Percentiles rank a stretch among this genome's conserved stretches.
These are phyloP conservation scores for Bimuria novae-zelandiae DNA, from an alignment of 2,329 filamentous ascomycete genomes.

Conservation along the genomic window DNA sequence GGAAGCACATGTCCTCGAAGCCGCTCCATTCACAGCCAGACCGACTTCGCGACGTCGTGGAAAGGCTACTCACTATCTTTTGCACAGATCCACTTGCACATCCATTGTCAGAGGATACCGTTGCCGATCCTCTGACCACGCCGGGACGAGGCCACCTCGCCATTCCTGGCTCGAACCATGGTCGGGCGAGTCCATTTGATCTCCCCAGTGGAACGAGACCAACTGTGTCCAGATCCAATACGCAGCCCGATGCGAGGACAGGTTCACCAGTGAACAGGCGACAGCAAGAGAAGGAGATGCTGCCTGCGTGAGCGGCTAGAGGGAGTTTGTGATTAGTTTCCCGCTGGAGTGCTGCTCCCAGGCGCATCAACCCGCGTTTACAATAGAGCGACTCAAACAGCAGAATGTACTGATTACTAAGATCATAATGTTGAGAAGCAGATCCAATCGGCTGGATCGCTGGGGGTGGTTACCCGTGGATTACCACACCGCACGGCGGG, in stretches of 20 bases:
- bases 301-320: background rate
- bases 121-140: conserved; percentile 27
- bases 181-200: conserved; percentile 40
- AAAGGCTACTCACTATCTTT: conserved; percentile 53
- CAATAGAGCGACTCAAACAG: too few relatives aligned
- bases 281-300: background rate
- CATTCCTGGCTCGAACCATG: conserved; percentile 26
- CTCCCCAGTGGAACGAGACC: conserved; percentile 33
- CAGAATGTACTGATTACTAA: too few relatives aligned
- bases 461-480: too few relatives aligned
- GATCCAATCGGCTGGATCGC: too few relatives aligned
- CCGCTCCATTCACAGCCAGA: conserved; percentile 49
- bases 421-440: too few relatives aligned
- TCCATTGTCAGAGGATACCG: conserved; percentile 17
- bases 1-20: conserved; percentile 45
- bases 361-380: too few relatives aligned
- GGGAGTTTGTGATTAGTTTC: too few relatives aligned
- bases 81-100: conserved; percentile 50
- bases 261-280: conserved; percentile 32
- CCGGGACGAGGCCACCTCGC: conserved; percentile 29
- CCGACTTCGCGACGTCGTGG: conserved; percentile 53
- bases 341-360: too few relatives aligned
- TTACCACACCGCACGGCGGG: too few relatives aligned
- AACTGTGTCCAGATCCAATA: conserved; percentile 18
- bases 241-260: conserved; percentile 22